Evolutionary conservation across 106 monocot genomes (phyloP).

Genomic region (Phalaenopsis aphrodite): DNA sequence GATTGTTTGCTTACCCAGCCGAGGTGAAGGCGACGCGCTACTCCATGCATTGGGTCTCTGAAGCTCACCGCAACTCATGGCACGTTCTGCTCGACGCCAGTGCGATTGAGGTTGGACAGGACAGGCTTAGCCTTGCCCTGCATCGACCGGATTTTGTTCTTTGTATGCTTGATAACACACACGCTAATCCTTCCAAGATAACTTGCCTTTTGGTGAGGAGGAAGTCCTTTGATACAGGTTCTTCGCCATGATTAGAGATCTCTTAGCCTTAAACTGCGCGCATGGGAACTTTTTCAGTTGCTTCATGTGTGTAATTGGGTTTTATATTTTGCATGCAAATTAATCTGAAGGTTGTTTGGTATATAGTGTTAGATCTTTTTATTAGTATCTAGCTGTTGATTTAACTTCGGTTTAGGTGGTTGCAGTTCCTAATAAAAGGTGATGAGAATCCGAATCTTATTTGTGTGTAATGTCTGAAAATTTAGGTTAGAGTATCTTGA

Average conservation of each 20-base stretch:
- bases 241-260: not conserved
- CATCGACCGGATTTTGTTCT: constrained; percentile 57
- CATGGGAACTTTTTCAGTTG: not conserved
- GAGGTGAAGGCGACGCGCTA: constrained; percentile 24
- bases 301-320: not conserved
- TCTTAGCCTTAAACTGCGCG: not conserved
- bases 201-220: constrained; percentile 47
- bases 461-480: too few relatives aligned
- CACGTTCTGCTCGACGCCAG: constrained; percentile 54
- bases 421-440: too few relatives aligned
- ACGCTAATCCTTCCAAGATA: constrained; percentile 30
- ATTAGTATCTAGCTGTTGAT: too few relatives aligned
- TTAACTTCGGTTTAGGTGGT: too few relatives aligned
- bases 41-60: constrained; percentile 69
- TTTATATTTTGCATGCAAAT: not conserved
- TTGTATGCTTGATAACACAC: constrained; percentile 31
- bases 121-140: constrained; percentile 37
- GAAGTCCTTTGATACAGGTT: constrained; percentile 36
- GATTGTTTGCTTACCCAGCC: constrained; percentile 49
- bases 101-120: constrained; percentile 29
- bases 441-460: too few relatives aligned
- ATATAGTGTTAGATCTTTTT: too few relatives aligned
- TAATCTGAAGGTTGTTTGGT: not conserved
- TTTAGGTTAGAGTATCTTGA: too few relatives aligned
- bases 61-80: constrained; percentile 62